phyloP scores from a whole-genome alignment of 352 stramenopile genomes.

The Halophytophthora batemanensis region DNA sequence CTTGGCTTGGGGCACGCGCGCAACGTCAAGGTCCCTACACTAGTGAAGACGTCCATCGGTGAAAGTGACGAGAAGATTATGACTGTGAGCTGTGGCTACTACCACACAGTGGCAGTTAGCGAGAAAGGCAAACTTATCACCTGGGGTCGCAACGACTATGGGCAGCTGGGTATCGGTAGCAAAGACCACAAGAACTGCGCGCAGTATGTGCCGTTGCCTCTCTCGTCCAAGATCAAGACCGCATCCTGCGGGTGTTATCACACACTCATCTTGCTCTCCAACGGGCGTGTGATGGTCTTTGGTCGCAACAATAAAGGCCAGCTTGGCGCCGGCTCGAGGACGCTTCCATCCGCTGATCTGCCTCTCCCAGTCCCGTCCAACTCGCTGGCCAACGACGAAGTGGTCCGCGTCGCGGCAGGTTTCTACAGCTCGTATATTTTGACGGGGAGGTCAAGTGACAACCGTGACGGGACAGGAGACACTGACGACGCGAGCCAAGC shows the following conservation, averaged over 20 bases:
- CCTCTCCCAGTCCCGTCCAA: constrained; percentile 75
- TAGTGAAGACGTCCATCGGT: constrained; percentile 61
- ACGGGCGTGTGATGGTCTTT: constrained; percentile 85
- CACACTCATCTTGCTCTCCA: constrained; percentile 70
- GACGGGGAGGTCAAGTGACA: constrained; percentile 59
- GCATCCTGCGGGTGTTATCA: constrained; percentile 86
- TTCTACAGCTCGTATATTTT: constrained; percentile 90
- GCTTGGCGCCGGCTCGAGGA: constrained; percentile 68
- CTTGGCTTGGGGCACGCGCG: constrained; percentile 76
- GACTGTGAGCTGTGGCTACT: constrained; percentile 79
- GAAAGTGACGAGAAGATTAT: constrained; percentile 79
- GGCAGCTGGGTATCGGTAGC: constrained; percentile 82
- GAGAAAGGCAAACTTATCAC: constrained; percentile 84
- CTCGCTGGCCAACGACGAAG: constrained; percentile 76
- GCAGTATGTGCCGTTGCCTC: constrained; percentile 73
- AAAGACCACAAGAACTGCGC: constrained; percentile 86
- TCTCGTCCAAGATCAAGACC: constrained; percentile 73
- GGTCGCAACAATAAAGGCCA: constrained; percentile 88
- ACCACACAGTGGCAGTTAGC: constrained; percentile 76
- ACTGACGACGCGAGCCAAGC: constrained; percentile 38
- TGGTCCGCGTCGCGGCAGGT: constrained; percentile 71
- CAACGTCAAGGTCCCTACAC: constrained; percentile 68
- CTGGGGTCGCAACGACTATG: constrained; percentile 86
- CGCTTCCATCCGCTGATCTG: constrained; percentile 75
- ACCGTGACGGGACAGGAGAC: constrained; percentile 21